These are phyloP conservation scores for Pistacia vera DNA, from an alignment of 345 rosid species.

Conservation along the genomic window DNA sequence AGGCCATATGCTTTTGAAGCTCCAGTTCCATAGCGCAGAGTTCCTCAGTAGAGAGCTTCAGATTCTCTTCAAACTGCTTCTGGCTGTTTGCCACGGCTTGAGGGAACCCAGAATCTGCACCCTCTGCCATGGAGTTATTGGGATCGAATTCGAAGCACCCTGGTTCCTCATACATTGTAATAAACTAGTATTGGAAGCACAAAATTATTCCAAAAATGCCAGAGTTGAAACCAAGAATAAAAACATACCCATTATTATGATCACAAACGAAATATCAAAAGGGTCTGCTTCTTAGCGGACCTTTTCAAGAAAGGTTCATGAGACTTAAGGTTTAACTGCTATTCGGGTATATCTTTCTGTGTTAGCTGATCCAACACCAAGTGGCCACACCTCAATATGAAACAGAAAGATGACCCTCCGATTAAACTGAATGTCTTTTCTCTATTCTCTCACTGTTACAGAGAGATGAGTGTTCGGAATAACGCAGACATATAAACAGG, in stretches of 20 bases:
- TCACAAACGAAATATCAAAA: too few relatives aligned
- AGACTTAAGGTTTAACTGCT: too few relatives aligned
- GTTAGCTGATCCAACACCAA: too few relatives aligned
- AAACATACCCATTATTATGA: too few relatives aligned
- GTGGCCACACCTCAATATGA: too few relatives aligned
- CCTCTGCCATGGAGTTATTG: slow-evolving; percentile 32
- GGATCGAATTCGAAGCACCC: slow-evolving; percentile 58
- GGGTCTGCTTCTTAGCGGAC: too few relatives aligned
- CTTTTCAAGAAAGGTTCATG: too few relatives aligned
- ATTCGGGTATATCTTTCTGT: too few relatives aligned
- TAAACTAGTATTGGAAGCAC: background rate
- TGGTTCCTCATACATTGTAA: slow-evolving; percentile 40
- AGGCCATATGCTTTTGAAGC: slow-evolving; percentile 44
- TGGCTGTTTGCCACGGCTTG: slow-evolving; percentile 30
- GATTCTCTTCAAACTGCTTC: slow-evolving; percentile 39
- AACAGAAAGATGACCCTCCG: background rate
- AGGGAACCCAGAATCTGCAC: slow-evolving; percentile 24
- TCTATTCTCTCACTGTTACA: too few relatives aligned
- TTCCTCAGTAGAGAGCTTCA: slow-evolving; percentile 38
- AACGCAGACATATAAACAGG: background rate
- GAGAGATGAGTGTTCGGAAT: background rate
- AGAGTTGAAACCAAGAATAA: too few relatives aligned
- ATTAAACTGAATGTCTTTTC: background rate
- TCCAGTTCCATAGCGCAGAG: slow-evolving; percentile 36
- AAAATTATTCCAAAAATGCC: background rate